These are phyloP conservation scores for Phialemonium atrogriseum DNA, from an alignment of 2,329 filamentous ascomycete species.

Conservation along the genomic window DNA sequence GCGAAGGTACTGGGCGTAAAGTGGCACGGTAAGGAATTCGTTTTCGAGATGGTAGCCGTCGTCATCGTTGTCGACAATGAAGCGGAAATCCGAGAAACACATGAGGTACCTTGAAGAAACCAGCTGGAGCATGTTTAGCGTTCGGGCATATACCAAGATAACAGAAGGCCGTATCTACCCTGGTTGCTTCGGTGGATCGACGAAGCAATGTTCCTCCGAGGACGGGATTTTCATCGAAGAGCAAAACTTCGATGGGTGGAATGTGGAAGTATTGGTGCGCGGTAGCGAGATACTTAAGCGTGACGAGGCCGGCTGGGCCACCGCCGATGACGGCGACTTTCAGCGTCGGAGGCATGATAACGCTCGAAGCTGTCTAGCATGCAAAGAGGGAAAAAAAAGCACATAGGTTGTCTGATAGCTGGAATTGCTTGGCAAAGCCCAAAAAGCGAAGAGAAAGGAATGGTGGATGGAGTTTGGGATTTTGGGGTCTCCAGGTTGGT, in stretches of 20 bases:
- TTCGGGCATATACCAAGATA: no score
- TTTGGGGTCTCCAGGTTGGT: no score
- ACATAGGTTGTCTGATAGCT: no score
- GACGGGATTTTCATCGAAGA: conserved; percentile 34
- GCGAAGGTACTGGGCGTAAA: conserved; percentile 34
- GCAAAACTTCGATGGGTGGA: conserved; percentile 27
- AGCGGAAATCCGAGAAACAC: conserved; percentile 39
- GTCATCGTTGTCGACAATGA: conserved; percentile 26
- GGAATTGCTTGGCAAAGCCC: no score
- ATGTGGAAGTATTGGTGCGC: conserved; percentile 28
- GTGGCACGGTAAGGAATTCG: conserved; percentile 32
- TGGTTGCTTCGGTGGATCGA: conserved; percentile 2
- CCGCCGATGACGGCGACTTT: conserved; percentile 34
- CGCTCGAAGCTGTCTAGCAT: no score
- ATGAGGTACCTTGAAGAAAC: conserved; percentile 43
- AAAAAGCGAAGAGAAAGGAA: no score
- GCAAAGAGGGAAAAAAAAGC: no score
- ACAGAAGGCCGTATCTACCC: no score
- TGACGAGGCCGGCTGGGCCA: conserved; percentile 33
- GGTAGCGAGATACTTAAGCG: conserved; percentile 29
- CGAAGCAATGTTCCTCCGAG: conserved; percentile 36
- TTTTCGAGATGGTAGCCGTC: no score
- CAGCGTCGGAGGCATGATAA: no score
- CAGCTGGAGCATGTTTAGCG: no score
- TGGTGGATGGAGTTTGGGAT: no score